These are phyloP conservation scores for Alternaria consortialis DNA, from an alignment of 2,329 filamentous ascomycete genomes.

Conservation along the genomic window DNA sequence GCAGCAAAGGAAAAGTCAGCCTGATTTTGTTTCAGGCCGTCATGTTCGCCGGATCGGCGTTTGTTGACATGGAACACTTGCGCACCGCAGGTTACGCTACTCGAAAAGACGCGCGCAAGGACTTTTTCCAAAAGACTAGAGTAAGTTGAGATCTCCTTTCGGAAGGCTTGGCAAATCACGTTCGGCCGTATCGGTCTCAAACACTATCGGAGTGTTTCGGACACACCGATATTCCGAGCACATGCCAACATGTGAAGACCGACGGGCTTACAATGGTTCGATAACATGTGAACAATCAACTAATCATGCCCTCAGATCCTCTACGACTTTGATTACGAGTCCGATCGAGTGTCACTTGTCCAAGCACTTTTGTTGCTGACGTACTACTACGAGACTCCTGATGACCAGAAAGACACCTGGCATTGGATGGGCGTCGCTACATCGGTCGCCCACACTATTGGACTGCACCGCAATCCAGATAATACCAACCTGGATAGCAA, in stretches of 20 bases:
- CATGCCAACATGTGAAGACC: slow-evolving; percentile 23
- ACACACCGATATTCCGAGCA: slow-evolving; percentile 16
- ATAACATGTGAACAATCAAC: slow-evolving; percentile 8
- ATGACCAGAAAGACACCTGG: slow-evolving; percentile 98
- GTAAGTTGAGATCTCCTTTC: slow-evolving; percentile 60
- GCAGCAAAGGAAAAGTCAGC: slow-evolving; percentile 76
- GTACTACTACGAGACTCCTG: slow-evolving; percentile 96
- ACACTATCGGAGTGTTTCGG: slow-evolving; percentile 9
- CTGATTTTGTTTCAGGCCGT: slow-evolving; percentile 90
- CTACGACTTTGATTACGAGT: slow-evolving; percentile 96
- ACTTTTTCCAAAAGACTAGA: slow-evolving; percentile 88
- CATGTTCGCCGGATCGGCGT: slow-evolving; percentile 92
- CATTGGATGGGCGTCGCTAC: slow-evolving; percentile 98
- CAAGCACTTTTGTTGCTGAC: slow-evolving; percentile 92
- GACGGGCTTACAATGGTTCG: neutral
- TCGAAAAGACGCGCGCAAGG: slow-evolving; percentile 82
- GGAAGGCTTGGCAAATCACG: slow-evolving; percentile 6
- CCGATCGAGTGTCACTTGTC: slow-evolving; percentile 85
- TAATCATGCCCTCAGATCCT: slow-evolving; percentile 66
- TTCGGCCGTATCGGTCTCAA: slow-evolving; percentile 22
- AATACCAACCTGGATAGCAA: slow-evolving; percentile 77
- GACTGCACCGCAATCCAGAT: slow-evolving; percentile 84
- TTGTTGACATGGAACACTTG: slow-evolving; percentile 81
- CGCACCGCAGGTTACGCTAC: slow-evolving; percentile 78
- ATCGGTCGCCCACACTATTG: slow-evolving; percentile 91